These are phyloP conservation scores for Trametes elegans DNA, from an alignment of 768 basidiomycete species.

Conservation along the genomic window DNA sequence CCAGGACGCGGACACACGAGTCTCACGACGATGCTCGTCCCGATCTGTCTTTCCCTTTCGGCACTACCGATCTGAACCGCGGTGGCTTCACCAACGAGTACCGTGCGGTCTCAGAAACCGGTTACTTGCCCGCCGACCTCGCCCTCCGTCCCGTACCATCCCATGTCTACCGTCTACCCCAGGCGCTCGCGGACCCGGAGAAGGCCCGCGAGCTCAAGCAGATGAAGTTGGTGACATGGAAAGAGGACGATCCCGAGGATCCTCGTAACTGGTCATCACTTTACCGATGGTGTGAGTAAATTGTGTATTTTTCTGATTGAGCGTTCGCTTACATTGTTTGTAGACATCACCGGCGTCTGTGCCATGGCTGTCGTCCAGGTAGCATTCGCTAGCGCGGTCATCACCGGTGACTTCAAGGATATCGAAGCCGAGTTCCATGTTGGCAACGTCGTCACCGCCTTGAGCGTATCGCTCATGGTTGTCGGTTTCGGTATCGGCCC, in stretches of 20 bases:
- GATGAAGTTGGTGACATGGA: constrained; percentile 37
- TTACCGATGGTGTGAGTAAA: constrained; percentile 35
- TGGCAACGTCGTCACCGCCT: constrained; percentile 32
- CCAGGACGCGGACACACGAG: constrained; percentile 15
- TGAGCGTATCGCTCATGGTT: constrained; percentile 39
- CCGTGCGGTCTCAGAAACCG: constrained; percentile 29
- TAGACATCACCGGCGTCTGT: constrained; percentile 32
- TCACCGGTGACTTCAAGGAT: constrained; percentile 38
- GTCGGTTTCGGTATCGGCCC: constrained; percentile 35
- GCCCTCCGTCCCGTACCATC: constrained; percentile 32
- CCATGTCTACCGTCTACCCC: constrained; percentile 21
- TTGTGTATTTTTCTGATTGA: background rate
- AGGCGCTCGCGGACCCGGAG: constrained; percentile 32
- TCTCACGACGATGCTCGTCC: constrained; percentile 23
- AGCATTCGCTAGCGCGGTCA: constrained; percentile 36
- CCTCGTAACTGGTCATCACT: constrained; percentile 36
- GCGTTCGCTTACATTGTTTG: background rate
- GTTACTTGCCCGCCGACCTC: constrained; percentile 28
- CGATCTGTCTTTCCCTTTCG: constrained; percentile 32
- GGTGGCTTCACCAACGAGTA: constrained; percentile 36
- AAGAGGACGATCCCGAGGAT: constrained; percentile 38
- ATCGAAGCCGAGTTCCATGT: constrained; percentile 33
- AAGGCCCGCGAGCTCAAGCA: constrained; percentile 33
- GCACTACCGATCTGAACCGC: constrained; percentile 27
- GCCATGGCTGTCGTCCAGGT: constrained; percentile 35